phyloP scores from a whole-genome alignment of 768 basidiomycete species.

The Tephrocybe rancida region DNA sequence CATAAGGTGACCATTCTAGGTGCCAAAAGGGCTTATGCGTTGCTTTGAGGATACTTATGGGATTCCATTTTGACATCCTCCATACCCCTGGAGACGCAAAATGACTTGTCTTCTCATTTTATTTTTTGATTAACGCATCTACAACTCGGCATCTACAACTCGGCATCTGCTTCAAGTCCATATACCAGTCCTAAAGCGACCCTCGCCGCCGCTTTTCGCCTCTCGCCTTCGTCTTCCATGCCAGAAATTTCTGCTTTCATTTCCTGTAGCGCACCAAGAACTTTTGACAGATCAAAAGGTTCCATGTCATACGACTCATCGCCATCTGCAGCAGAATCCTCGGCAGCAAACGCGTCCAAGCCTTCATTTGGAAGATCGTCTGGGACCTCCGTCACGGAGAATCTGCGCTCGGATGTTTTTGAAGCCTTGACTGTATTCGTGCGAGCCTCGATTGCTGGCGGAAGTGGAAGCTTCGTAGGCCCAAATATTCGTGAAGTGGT shows the following conservation, averaged over 20 bases:
- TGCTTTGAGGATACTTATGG: too few relatives aligned
- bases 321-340: neutral
- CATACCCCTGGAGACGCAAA: neutral
- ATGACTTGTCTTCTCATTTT: too few relatives aligned
- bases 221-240: constrained; percentile 64
- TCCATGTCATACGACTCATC: constrained; percentile 34
- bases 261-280: constrained; percentile 62
- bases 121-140: too few relatives aligned
- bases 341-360: constrained; percentile 2
- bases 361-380: constrained; percentile 3
- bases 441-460: neutral
- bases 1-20: neutral
- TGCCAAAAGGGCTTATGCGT: neutral
- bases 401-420: neutral
- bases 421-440: neutral
- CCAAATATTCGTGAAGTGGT: constrained; percentile 58
- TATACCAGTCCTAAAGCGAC: constrained; percentile 77
- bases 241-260: constrained; percentile 76
- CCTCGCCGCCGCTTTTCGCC: constrained; percentile 67
- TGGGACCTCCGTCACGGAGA: neutral
- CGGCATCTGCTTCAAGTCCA: constrained; percentile 46
- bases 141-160: neutral
- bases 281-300: constrained; percentile 62
- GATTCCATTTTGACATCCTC: neutral
- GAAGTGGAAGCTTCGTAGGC: neutral